Evolutionary conservation across 176 grass and related monocot genomes (phyloP).

Genomic region (Pharus latifolius): DNA sequence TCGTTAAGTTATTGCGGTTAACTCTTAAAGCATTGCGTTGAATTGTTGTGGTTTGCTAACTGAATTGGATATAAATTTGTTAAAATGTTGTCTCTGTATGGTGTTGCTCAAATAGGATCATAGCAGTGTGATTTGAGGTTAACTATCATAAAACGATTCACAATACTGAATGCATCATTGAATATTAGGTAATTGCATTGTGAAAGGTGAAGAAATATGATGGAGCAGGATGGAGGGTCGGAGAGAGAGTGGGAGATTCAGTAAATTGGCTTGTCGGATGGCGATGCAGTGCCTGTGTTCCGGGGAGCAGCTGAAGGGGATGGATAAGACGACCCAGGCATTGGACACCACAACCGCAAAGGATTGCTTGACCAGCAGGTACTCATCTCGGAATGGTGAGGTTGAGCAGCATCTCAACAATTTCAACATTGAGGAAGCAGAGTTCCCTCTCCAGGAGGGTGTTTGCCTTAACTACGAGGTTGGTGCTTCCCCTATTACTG

Average conservation of each 20-base stretch:
- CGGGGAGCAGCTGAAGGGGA: constrained; percentile 34
- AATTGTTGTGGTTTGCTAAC: neutral
- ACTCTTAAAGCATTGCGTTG: neutral
- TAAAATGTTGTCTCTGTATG: neutral
- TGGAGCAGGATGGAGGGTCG: constrained; percentile 3
- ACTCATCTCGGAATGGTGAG: constrained; percentile 16
- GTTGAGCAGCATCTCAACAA: constrained; percentile 11
- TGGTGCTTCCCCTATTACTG: neutral
- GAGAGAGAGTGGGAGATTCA: neutral
- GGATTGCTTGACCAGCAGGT: neutral
- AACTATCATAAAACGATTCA: neutral
- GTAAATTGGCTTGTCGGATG: neutral
- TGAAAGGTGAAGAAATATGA: neutral
- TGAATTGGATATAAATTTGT: neutral
- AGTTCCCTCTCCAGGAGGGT: constrained; percentile 40
- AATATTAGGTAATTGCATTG: neutral
- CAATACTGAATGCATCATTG: neutral
- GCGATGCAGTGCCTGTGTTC: constrained; percentile 64
- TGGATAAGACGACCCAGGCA: constrained; percentile 21
- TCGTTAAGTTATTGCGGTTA: neutral
- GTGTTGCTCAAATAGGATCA: neutral
- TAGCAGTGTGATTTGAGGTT: neutral
- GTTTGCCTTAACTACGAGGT: constrained; percentile 38
- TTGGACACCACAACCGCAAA: constrained; percentile 2
- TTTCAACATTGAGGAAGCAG: constrained; percentile 25